Percentiles rank a stretch among this genome's conserved stretches.
phyloP scores from a whole-genome alignment of 192 early-diverging fungal genomes.

The Coemansia sp. region DNA sequence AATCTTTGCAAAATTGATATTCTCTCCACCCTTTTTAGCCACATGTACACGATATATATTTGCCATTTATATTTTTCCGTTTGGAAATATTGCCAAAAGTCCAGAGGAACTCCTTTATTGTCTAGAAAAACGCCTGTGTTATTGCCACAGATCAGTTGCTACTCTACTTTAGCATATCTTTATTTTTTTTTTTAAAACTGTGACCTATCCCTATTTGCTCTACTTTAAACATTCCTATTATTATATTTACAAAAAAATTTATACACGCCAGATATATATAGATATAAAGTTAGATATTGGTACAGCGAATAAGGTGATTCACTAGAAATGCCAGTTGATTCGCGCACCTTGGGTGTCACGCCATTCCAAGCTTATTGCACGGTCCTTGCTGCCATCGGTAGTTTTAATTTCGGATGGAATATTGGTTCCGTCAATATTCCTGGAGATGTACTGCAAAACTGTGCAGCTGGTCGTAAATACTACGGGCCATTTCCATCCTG shows the following conservation, averaged over 20 bases:
- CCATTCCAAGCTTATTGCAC: constrained; percentile 43
- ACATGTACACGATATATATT: too few species aligned
- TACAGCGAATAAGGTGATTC: too few species aligned
- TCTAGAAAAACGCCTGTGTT: too few species aligned
- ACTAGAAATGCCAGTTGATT: constrained; percentile 35
- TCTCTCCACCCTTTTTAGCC: too few species aligned
- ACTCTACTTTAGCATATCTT: neutral
- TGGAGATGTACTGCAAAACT: constrained; percentile 52
- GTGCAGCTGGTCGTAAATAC: constrained; percentile 44
- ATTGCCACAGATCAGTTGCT: neutral
- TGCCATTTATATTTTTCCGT: too few species aligned
- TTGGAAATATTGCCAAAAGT: too few species aligned
- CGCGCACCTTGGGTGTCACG: constrained; percentile 44
- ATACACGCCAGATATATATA: neutral
- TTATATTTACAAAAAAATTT: neutral
- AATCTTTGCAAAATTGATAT: too few species aligned
- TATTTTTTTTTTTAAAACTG: neutral
- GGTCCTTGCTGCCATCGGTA: constrained; percentile 43
- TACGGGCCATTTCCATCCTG: constrained; percentile 45
- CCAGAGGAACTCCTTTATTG: too few species aligned
- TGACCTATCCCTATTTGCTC: too few species aligned
- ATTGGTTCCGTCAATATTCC: constrained; percentile 59
- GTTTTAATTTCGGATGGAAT: constrained; percentile 55
- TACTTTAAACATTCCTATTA: too few species aligned
- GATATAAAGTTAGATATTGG: too few species aligned